Evolutionary conservation across 2,329 filamentous ascomycete genomes (phyloP), one percentile per base, ranked within the genome.

Genomic region (Exophiala mesophila): DNA sequence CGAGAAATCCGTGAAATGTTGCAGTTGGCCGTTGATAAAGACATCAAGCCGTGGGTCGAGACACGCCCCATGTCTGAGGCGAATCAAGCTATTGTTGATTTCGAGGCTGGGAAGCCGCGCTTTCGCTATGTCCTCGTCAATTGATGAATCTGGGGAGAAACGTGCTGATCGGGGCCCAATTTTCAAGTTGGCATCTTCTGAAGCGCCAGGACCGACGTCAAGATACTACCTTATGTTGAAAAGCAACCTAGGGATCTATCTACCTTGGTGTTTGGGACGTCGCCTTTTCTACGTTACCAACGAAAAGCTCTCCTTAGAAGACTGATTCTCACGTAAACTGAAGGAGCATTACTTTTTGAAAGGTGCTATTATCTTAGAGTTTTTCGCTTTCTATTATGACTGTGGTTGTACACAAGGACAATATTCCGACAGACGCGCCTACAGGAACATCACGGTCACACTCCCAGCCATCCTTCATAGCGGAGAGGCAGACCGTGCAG

Each of bases 111-210:
- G 2, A 70, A 66, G 54, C 66, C 69, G 44, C 60, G 69, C 40
- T 72, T 69, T 60, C 55, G 69, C 19, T 71, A 66, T 59, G 68
- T 71, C 17, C 46, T 72, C 49, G 59, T 65, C 9, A 71, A 71
- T 57, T n/a, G n/a, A n/a, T n/a, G n/a, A n/a, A n/a, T n/a, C n/a
- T n/a, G n/a, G n/a, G n/a, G n/a, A n/a, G n/a, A n/a, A n/a, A n/a
- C n/a, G n/a, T n/a, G n/a, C n/a, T n/a, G n/a, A n/a, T n/a, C n/a
- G n/a, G n/a, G n/a, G n/a, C n/a, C n/a, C n/a, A n/a, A n/a, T n/a
- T n/a, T n/a, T n/a, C n/a, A n/a, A n/a, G n/a, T n/a, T n/a, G n/a
- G n/a, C n/a, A n/a, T n/a, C n/a, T n/a, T n/a, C n/a, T n/a, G n/a
- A n/a, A n/a, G n/a, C n/a, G n/a, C n/a, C n/a, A n/a, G n/a, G n/a